These are phyloP conservation scores for Candida krabiensis DNA, from an alignment of 805 yeast genomes.

Conservation along the genomic window DNA sequence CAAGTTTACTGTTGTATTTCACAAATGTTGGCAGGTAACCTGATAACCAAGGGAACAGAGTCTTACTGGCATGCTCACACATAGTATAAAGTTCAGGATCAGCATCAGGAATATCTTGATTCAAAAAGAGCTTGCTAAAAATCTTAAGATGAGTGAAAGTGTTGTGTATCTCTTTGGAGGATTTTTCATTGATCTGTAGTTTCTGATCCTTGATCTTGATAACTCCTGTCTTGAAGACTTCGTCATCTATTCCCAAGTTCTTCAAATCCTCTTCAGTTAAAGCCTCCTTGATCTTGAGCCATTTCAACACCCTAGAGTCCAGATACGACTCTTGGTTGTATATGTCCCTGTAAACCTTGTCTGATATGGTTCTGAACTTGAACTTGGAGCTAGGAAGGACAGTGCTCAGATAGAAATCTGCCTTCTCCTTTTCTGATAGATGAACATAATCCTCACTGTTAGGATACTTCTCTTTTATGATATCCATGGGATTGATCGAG, in stretches of 20 bases:
- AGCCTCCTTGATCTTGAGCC: constrained; percentile 28
- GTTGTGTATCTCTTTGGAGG: constrained; percentile 25
- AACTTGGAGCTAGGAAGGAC: constrained; percentile 24
- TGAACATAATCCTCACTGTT: constrained; percentile 14
- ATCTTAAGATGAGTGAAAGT: constrained; percentile 27
- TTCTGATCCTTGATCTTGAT: constrained; percentile 21
- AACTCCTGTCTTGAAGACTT: constrained; percentile 21
- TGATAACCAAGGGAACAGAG: constrained; percentile 44
- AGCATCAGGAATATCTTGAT: constrained; percentile 6
- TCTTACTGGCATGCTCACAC: constrained; percentile 19
- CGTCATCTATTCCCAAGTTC: constrained; percentile 23
- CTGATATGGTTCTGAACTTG: constrained; percentile 29
- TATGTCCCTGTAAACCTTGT: constrained; percentile 30
- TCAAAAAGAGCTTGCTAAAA: constrained; percentile 25
- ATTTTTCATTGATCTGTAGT: constrained; percentile 23
- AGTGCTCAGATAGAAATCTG: constrained; percentile 16
- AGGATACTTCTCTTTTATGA: constrained; percentile 20
- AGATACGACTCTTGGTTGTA: constrained; percentile 29
- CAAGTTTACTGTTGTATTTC: constrained; percentile 30
- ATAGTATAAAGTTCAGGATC: constrained; percentile 7
- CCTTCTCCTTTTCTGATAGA: constrained; percentile 16
- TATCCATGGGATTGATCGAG: constrained; percentile 23
- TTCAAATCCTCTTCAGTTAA: constrained; percentile 25
- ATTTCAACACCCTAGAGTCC: constrained; percentile 24
- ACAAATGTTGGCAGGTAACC: constrained; percentile 38